Evolutionary conservation across 2,329 filamentous ascomycete genomes (phyloP).

Genomic region (Daldinia sp.): DNA sequence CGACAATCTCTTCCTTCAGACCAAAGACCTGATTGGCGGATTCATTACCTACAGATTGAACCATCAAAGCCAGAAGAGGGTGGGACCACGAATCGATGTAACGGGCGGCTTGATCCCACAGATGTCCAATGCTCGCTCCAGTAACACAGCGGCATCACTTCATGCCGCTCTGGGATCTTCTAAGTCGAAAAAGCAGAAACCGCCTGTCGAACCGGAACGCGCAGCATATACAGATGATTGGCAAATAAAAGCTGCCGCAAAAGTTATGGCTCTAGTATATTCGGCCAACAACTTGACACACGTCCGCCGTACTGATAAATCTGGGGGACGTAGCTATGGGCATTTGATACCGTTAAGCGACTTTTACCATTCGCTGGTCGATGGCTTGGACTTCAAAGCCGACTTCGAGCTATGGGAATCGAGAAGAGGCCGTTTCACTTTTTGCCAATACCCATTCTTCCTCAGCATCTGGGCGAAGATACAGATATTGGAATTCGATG

Average conservation of each 20-base stretch:
- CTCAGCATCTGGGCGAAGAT: slow-evolving; percentile 94
- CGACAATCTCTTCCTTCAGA: slow-evolving; percentile 70
- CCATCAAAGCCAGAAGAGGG: slow-evolving; percentile 73
- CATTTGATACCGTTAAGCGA: slow-evolving; percentile 81
- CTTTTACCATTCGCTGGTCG: slow-evolving; percentile 88
- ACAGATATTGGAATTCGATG: slow-evolving; percentile 87
- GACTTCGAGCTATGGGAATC: slow-evolving; percentile 92
- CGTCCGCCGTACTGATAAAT: slow-evolving; percentile 48
- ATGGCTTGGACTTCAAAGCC: slow-evolving; percentile 82
- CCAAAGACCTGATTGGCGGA: slow-evolving; percentile 78
- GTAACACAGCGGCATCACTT: slow-evolving; percentile 70
- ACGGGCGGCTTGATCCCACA: slow-evolving; percentile 76
- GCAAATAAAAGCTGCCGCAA: slow-evolving; percentile 84
- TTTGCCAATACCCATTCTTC: slow-evolving; percentile 92
- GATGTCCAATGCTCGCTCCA: slow-evolving; percentile 69
- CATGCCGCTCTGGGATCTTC: slow-evolving; percentile 76
- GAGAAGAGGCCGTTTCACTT: slow-evolving; percentile 77
- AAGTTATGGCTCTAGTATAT: slow-evolving; percentile 82
- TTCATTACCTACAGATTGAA: slow-evolving; percentile 85
- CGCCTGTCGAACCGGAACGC: slow-evolving; percentile 63
- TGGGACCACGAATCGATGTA: slow-evolving; percentile 65
- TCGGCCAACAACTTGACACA: slow-evolving; percentile 73
- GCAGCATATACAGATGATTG: slow-evolving; percentile 78
- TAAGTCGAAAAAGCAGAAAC: slow-evolving; percentile 62
- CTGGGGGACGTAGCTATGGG: slow-evolving; percentile 57